phyloP scores from a whole-genome alignment of 2,329 filamentous ascomycete species.

The Tolypocladium capitatum region DNA sequence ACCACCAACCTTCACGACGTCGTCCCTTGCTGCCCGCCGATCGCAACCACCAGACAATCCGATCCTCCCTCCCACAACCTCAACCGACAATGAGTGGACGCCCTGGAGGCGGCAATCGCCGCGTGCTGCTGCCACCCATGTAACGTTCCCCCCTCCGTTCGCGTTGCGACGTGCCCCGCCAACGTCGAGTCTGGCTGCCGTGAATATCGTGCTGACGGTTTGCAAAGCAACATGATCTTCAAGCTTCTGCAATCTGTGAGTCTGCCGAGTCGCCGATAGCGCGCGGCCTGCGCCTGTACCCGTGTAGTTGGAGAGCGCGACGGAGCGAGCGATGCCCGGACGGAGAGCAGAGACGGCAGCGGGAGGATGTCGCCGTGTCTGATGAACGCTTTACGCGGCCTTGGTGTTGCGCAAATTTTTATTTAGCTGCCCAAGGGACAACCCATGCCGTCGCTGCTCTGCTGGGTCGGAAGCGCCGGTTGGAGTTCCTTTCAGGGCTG shows the following conservation, averaged over 20 bases:
- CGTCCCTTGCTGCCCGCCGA: background rate
- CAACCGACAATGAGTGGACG: conserved; percentile 40
- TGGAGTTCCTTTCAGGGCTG: background rate
- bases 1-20: background rate
- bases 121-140: conserved; percentile 47
- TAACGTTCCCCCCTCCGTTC: conserved; percentile 10
- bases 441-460: background rate
- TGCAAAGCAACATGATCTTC: conserved; percentile 34
- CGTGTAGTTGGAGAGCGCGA: background rate
- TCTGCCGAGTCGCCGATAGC: conserved; percentile 3
- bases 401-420: background rate
- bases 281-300: background rate
- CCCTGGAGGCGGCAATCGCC: conserved; percentile 45
- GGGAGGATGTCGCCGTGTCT: background rate
- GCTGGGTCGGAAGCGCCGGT: background rate
- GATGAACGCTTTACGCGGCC: background rate
- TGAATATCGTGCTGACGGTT: background rate
- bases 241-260: conserved; percentile 62
- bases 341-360: background rate
- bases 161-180: background rate
- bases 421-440: background rate
- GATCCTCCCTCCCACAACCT: background rate
- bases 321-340: background rate
- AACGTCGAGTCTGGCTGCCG: background rate
- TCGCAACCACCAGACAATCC: background rate